Conservation (phyloP, 2,329 filamentous ascomycete genomes). For the Penicillium sp. region DNA sequence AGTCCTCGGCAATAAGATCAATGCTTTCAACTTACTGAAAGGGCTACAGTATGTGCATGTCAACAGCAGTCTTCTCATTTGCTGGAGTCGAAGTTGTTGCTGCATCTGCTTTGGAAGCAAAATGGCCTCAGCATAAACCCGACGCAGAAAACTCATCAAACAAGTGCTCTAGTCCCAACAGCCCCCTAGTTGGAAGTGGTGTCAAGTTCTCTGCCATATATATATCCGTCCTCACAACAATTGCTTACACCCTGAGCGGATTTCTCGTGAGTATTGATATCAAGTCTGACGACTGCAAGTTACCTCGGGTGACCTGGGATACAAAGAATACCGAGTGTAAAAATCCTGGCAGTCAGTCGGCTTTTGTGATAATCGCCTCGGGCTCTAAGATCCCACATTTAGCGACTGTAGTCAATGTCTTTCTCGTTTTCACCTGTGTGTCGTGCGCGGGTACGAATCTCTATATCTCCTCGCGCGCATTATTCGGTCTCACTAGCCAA, state of each 20-base stretch:
- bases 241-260: conserved; percentile 28
- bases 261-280: conserved; percentile 29
- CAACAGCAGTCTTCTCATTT: conserved; percentile 33
- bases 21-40: not conserved
- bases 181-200: conserved; percentile 8
- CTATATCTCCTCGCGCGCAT: conserved; percentile 35
- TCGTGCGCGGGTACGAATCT: conserved; percentile 36
- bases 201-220: conserved; percentile 31
- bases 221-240: conserved; percentile 28
- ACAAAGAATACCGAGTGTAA: not conserved
- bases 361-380: conserved; percentile 26
- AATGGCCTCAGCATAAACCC: conserved; percentile 10
- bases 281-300: conserved; percentile 18
- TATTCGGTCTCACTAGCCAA: conserved; percentile 31
- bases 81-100: conserved; percentile 36
- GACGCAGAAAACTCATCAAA: not conserved
- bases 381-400: conserved; percentile 21
- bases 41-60: conserved; percentile 27
- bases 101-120: conserved; percentile 36
- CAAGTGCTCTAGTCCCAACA: not conserved
- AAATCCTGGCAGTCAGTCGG: conserved; percentile 10
- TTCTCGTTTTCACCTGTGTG: conserved; percentile 31
- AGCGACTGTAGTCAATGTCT: conserved; percentile 27
- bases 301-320: conserved; percentile 22
- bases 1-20: not conserved